Evolutionary conservation across 1,139 yeast genomes (phyloP).

Genomic region (Yamadazyma dendronema): DNA sequence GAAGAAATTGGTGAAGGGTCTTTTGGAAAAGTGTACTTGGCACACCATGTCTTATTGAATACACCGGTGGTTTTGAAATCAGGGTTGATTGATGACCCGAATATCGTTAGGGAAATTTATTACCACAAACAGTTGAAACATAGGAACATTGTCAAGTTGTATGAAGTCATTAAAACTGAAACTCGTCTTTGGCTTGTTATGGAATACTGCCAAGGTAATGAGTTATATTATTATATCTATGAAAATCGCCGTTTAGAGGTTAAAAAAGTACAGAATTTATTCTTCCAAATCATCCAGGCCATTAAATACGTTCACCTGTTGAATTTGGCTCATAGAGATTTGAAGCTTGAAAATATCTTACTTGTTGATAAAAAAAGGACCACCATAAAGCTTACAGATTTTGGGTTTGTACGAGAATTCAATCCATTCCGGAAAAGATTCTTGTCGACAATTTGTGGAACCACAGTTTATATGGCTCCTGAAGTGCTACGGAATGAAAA

Average conservation of each 20-base stretch:
- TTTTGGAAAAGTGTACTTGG: conserved; percentile 88
- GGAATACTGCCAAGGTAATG: conserved; percentile 90
- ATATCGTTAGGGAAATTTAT: conserved; percentile 87
- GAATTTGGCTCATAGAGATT: conserved; percentile 85
- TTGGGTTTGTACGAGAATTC: conserved; percentile 88
- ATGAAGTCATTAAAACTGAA: conserved; percentile 84
- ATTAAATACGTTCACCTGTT: conserved; percentile 81
- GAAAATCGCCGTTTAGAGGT: conserved; percentile 52
- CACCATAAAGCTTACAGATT: conserved; percentile 75
- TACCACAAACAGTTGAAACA: conserved; percentile 84
- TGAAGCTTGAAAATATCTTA: conserved; percentile 82
- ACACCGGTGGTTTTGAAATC: conserved; percentile 82
- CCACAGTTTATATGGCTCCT: conserved; percentile 96
- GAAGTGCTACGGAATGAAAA: conserved; percentile 68
- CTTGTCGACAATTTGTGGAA: conserved; percentile 87
- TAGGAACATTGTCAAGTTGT: conserved; percentile 78
- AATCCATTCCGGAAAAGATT: conserved; percentile 50
- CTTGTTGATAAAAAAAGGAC: conserved; percentile 63
- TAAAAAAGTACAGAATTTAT: conserved; percentile 57
- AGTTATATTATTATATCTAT: conserved; percentile 72
- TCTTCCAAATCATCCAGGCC: conserved; percentile 79
- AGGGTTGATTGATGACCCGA: conserved; percentile 79
- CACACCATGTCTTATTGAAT: conserved; percentile 69
- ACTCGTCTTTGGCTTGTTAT: conserved; percentile 79
- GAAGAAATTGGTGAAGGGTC: conserved; percentile 85